Base-by-base conservation (phyloP, 2,329 filamentous ascomycete genomes). In the Fusarium agapanthi region DNA sequence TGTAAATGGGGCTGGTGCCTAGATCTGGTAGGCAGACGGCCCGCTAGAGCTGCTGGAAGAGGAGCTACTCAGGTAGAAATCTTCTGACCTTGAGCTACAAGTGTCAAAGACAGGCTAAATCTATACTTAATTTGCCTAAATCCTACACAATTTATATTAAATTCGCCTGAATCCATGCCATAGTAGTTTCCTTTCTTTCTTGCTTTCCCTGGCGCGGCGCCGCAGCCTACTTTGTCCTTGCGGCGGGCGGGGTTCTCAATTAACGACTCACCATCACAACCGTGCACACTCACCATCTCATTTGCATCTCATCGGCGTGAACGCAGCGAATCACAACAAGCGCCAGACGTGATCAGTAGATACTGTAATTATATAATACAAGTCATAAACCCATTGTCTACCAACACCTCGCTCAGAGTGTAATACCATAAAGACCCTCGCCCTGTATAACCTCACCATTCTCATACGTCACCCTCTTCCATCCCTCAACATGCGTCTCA, bases 391-490 rank as follows among this genome's bases (percentile, higher is more conserved):
- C 0, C 13, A 7, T 22, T 18, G 16, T 35, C 38, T 32, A n/a
- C 34, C 15, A 30, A n/a, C 32, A 30, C 56, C 5, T 57, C n/a
- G 15, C 9, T 20, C 10, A 69, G 3, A 69, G 53, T 30, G 38
- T 22, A 6, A 88, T 82, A 2, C 87, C 87, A 37, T 89, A 87
- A 2, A 81, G 81, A 0, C 86, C 85, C 72, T 91, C 89, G 16
- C 89, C 89, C 28, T 86, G 77, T 34, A 89, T 80, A 3, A 84
- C 79, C 71, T 86, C 83, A 40, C 84, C 86, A 72, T 85, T 86
- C 75, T 91, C 88, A 70, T 91, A 91, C 3, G 89, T 90, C 13
- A 90, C 84, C 32, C 90, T 84, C 61, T 85, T 86, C 90, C 90
- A 92, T 37, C 90, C 90, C 73, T 87, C 89, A 4, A 85, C 80